Base-by-base conservation (phyloP, 2,329 filamentous ascomycete genomes). In the Fusarium pilosicola region DNA sequence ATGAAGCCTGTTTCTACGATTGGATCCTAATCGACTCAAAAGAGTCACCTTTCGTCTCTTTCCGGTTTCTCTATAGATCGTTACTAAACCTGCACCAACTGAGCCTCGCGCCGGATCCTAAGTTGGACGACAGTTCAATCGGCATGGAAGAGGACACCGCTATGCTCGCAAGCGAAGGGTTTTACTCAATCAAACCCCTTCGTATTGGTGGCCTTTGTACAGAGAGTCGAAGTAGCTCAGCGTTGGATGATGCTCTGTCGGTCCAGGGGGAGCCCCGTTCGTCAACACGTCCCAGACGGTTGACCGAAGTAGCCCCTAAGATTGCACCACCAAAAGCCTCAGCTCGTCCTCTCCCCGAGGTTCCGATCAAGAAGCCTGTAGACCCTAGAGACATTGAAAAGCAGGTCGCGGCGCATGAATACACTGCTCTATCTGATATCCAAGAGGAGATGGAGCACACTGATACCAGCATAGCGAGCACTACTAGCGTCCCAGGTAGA, bases 1-100 rank as follows among this genome's bases (percentile, higher is more conserved):
- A 88, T 73, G 83, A 87, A 49, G 83, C 85, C 17, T 83, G 79
- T 17, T 90, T 84, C 77, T 90, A 87, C 73, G 83, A 88, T 70
- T 91, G 86, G 80, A 79, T 83, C 48, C 80, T 90, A 7, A 76
- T 84, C 28, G 89, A 90, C 63, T 78, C 86, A 1, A 86, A 83
- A 61, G 85, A 89, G 48, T 81, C 78, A 5, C 89, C 89, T 1
- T 90, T 85, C 70, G 85, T 85, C 9, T 85, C 84, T 0, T 90
- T 90, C 68, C 83, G 83, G 32, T 88, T 90, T 68, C 86, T 90
- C 67, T 90, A 90, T 71, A 85, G 88, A 36, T 88, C 86, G 12
- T 86, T 84, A 85, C 81, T 83, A 15, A 85, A 84, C 61, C 83
- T 91, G 17, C 76, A 81, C 13, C 79, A 83, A 38, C 81, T 89